These are phyloP conservation scores for Inonotus hispidus DNA, from an alignment of 1,284 basidiomycete species.

Conservation along the genomic window DNA sequence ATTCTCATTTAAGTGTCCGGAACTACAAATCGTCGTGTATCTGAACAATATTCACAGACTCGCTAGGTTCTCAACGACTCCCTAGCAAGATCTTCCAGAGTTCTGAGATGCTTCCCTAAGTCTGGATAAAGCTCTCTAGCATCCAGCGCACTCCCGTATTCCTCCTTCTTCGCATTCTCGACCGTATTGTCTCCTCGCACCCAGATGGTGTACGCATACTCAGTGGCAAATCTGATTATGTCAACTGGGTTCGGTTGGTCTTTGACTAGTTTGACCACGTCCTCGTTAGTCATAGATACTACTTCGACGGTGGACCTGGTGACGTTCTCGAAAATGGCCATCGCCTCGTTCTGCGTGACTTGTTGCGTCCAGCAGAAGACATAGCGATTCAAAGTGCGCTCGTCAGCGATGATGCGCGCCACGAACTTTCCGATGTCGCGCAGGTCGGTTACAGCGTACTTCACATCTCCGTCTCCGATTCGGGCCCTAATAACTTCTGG, in stretches of 20 bases:
- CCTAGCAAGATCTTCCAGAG: constrained; percentile 7
- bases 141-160: constrained; percentile 13
- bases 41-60: too few relatives aligned
- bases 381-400: constrained; percentile 25
- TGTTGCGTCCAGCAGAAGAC: constrained; percentile 28
- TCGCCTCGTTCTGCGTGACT: constrained; percentile 18
- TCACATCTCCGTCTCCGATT: constrained; percentile 14
- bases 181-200: constrained; percentile 14
- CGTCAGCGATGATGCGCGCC: constrained; percentile 21
- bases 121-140: constrained; percentile 18
- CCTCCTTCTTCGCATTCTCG: constrained; percentile 18
- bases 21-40: too few relatives aligned
- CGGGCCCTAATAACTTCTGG: neutral
- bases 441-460: constrained; percentile 14
- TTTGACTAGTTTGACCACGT: neutral
- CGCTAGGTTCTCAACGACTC: neutral
- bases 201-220: constrained; percentile 6
- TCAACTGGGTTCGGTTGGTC: neutral
- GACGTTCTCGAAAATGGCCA: constrained; percentile 3
- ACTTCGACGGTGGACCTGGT: neutral
- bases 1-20: too few relatives aligned
- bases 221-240: neutral
- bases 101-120: neutral
- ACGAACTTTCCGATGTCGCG: constrained; percentile 19
- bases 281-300: neutral